Evolutionary conservation across 352 stramenopile genomes (phyloP).

Genomic region (Elongisporangium anandrum): DNA sequence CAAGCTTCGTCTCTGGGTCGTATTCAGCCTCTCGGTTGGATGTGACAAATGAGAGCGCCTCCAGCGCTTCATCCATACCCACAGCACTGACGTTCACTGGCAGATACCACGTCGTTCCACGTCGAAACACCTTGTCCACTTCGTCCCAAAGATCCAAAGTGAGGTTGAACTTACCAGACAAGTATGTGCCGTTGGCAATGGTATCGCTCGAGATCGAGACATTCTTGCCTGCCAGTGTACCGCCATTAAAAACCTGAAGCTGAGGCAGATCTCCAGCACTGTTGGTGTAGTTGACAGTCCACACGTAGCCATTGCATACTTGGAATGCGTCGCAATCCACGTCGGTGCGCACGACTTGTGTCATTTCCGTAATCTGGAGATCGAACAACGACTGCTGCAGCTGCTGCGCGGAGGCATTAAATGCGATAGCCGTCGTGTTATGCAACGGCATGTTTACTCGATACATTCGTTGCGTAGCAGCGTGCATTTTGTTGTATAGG

Average conservation of each 20-base stretch:
- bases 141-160: slow-evolving; percentile 44
- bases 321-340: slow-evolving; percentile 53
- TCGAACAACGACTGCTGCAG: slow-evolving; percentile 31
- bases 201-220: slow-evolving; percentile 12
- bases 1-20: slow-evolving; percentile 39
- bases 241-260: slow-evolving; percentile 32
- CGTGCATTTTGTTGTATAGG: slow-evolving; percentile 42
- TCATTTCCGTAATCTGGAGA: slow-evolving; percentile 34
- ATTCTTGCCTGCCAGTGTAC: not conserved
- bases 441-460: slow-evolving; percentile 23
- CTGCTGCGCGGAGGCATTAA: slow-evolving; percentile 22
- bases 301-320: slow-evolving; percentile 65
- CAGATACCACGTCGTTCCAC: slow-evolving; percentile 56
- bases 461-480: slow-evolving; percentile 37
- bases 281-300: slow-evolving; percentile 56
- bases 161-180: slow-evolving; percentile 57
- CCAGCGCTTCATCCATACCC: slow-evolving; percentile 71
- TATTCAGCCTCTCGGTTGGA: slow-evolving; percentile 68
- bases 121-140: slow-evolving; percentile 26
- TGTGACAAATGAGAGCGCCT: slow-evolving; percentile 58
- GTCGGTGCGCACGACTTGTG: slow-evolving; percentile 27
- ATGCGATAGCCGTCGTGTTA: slow-evolving; percentile 40
- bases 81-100: slow-evolving; percentile 66
- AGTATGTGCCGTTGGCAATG: slow-evolving; percentile 69
- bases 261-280: slow-evolving; percentile 61